Conservation (phyloP, 768 basidiomycete species). For the Nevesoporus exiguus region DNA sequence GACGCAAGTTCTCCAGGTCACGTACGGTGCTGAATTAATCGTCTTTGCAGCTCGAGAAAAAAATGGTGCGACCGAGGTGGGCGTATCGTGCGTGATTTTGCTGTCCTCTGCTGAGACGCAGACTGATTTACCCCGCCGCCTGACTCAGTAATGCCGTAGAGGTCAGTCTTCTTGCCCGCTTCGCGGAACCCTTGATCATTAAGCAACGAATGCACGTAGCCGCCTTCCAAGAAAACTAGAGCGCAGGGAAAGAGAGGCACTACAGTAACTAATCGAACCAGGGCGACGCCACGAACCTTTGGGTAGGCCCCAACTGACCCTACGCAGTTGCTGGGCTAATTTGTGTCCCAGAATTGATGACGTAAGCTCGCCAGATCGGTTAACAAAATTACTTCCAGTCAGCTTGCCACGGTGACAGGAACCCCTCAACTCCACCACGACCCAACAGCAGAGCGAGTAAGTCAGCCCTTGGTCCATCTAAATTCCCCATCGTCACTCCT, state of each 20-base stretch:
- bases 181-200: neutral
- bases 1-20: slow-evolving; percentile 18
- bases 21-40: neutral
- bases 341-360: slow-evolving; percentile 28
- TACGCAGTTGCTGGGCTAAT: neutral
- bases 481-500: slow-evolving; percentile 9
- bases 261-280: neutral
- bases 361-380: slow-evolving; percentile 26
- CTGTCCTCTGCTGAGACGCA: neutral
- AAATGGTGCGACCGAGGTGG: slow-evolving; percentile 3
- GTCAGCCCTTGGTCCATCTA: slow-evolving; percentile 25
- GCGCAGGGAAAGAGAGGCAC: slow-evolving; percentile 23
- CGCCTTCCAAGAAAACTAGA: slow-evolving; percentile 43
- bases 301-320: slow-evolving; percentile 7
- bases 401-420: slow-evolving; percentile 19
- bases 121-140: slow-evolving; percentile 11
- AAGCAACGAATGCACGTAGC: slow-evolving; percentile 15
- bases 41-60: slow-evolving; percentile 16
- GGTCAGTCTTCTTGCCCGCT: slow-evolving; percentile 23
- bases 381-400: slow-evolving; percentile 13
- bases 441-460: slow-evolving; percentile 28
- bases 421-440: slow-evolving; percentile 25
- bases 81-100: slow-evolving; percentile 26
- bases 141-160: slow-evolving; percentile 17
- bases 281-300: slow-evolving; percentile 8